Base-by-base conservation (phyloP, 306 rosid genomes). In the Mimosa pudica region DNA sequence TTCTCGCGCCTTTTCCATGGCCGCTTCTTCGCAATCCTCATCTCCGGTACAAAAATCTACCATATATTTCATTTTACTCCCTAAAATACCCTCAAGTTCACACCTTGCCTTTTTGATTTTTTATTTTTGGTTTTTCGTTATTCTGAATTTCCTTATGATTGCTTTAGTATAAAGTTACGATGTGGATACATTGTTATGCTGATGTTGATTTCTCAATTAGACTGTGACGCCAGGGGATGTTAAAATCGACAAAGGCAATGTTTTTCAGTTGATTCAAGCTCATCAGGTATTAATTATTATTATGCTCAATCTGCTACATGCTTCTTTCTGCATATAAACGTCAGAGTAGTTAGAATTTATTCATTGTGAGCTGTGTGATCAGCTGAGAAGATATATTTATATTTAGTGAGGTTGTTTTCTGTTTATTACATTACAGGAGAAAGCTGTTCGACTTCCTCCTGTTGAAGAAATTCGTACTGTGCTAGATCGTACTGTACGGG, bases 381-480 rank as follows among this genome's bases (percentile, higher is more conserved):
- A 17, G 20, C 48, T 63, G 38, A 63, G 38, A 33, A 24, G 10
- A 12, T 7, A 33, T 47, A 5, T 44, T 33, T 17, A 36, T 69
- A 35, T 36, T 24, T 24, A 24, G 30, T 24, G 30, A 38, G 54
- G 61, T 54, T 82, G 75, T 12, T 73, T 74, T 73, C 67, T 66
- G 48, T 54, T 75, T 79, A 41, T 80, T 83, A 16, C 81, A 94
- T 80, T 83, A 16, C 81, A 94, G 98, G 97, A 91, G 78, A 92
- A 92, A 75, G 98, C 98, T 67, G 86, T 89, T 76, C 89, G 94
- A 79, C 91, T 95, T 78, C 77, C 90, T 33, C 92, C 97, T 10
- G 55, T 84, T 62, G 96, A 91, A 82, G 94, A 91, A 82, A 81
- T 91, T 85, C 92, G 98, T 64, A 92, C 97, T 65, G 71, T 89